Conservation (phyloP, 2,329 filamentous ascomycete genomes). For the Arthrobotrys sphaeroides region DNA sequence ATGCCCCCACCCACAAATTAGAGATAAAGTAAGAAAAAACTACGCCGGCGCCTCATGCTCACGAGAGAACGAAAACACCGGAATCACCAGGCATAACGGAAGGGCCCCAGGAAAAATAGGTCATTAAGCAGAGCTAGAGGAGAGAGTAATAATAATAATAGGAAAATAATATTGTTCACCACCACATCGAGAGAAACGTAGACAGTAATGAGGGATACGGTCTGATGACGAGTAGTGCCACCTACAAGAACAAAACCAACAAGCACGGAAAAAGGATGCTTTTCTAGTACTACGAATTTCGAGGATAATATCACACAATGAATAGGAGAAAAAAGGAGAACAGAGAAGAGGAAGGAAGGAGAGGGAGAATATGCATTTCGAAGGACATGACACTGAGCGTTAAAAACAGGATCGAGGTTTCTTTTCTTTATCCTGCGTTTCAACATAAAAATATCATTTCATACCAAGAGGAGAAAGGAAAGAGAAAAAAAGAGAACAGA, state of each 20-base stretch:
- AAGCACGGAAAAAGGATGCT: slow-evolving; percentile 22
- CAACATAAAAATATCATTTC: slow-evolving; percentile 35
- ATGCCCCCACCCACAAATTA: slow-evolving; percentile 5
- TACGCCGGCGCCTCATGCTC: too few species aligned
- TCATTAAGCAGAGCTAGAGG: background rate
- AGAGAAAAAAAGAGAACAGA: slow-evolving; percentile 28
- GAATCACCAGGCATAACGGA: slow-evolving; percentile 7
- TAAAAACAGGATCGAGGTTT: slow-evolving; percentile 43
- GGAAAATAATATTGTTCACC: slow-evolving; percentile 39
- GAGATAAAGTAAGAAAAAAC: too few species aligned
- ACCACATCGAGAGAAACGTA: background rate
- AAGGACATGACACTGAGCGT: slow-evolving; percentile 17
- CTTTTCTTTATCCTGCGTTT: slow-evolving; percentile 47
- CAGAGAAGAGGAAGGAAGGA: background rate
- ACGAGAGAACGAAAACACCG: too few species aligned
- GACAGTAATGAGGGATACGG: slow-evolving; percentile 6
- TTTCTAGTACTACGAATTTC: slow-evolving; percentile 51
- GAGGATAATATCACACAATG: slow-evolving; percentile 50
- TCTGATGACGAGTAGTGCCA: background rate
- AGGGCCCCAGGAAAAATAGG: background rate
- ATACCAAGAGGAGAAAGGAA: slow-evolving; percentile 25
- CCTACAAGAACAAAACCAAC: slow-evolving; percentile 21
- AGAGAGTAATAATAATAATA: background rate
- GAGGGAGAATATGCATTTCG: slow-evolving; percentile 29
- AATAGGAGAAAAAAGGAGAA: slow-evolving; percentile 13